Percentiles rank a stretch among this genome's conserved stretches.
phyloP scores from a whole-genome alignment of 2,329 filamentous ascomycete genomes.

The Pleurostoma richardsiae region DNA sequence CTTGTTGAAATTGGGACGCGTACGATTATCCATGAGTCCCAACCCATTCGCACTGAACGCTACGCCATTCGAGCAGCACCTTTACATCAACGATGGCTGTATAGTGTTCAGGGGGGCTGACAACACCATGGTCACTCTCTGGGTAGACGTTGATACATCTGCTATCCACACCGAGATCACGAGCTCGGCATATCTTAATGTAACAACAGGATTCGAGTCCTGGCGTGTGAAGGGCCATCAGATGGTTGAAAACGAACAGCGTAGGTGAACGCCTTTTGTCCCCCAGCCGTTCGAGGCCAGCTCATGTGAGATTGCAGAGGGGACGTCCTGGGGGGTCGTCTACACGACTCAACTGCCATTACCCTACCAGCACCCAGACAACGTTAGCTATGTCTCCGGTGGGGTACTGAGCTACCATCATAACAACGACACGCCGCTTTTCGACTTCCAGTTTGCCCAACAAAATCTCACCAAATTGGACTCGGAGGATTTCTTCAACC shows the following conservation, averaged over 20 bases:
- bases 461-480: not conserved
- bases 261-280: too few species aligned
- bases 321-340: not conserved
- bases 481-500: not conserved
- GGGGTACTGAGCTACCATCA: not conserved
- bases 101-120: not conserved
- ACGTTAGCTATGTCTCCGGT: not conserved
- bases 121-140: not conserved
- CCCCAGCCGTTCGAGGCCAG: too few species aligned
- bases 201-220: not conserved
- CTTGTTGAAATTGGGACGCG: slow-evolving; percentile 1
- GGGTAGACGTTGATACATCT: not conserved
- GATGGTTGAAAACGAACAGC: not conserved
- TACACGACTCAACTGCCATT: not conserved
- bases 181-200: not conserved
- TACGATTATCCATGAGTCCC: slow-evolving; percentile 1
- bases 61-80: not conserved
- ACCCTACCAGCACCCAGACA: not conserved
- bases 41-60: not conserved
- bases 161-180: not conserved
- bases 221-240: not conserved
- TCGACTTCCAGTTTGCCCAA: not conserved
- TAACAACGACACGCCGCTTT: not conserved
- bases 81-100: not conserved
- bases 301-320: too few species aligned